phyloP scores from a whole-genome alignment of 73 alveolate species.

The Stentor roeselii region DNA sequence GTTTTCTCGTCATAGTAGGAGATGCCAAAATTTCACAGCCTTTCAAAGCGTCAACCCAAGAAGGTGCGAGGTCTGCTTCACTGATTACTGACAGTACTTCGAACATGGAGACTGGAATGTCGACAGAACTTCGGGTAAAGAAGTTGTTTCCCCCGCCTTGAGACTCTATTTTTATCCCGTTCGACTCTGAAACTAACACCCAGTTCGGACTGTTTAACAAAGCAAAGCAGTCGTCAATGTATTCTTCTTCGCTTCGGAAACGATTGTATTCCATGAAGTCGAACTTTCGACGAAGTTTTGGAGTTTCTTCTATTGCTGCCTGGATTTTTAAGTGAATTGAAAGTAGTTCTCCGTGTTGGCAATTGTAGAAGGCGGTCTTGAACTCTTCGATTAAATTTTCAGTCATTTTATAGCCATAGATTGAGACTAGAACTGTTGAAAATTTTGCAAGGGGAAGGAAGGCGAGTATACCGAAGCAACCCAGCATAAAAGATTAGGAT shows the following conservation, averaged over 20 bases:
- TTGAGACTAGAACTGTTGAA: no score
- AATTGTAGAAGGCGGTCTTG: neutral
- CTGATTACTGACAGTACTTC: neutral
- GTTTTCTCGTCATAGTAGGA: slow-evolving; percentile 20
- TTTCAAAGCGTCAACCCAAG: neutral
- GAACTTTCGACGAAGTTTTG: neutral
- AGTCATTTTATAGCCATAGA: no score
- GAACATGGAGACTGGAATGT: neutral
- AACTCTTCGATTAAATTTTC: neutral
- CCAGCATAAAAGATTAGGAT: no score
- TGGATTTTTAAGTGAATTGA: neutral
- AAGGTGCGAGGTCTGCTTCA: neutral
- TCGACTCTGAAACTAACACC: neutral
- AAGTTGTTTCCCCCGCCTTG: neutral
- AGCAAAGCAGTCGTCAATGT: neutral
- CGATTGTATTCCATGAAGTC: neutral
- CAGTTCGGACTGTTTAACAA: neutral
- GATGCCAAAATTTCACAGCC: neutral
- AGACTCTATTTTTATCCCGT: neutral
- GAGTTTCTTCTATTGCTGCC: neutral
- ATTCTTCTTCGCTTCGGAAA: neutral
- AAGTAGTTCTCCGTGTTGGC: neutral
- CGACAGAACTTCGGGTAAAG: neutral
- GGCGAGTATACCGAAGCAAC: no score
- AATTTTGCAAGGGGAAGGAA: no score